Base-by-base conservation (phyloP, 768 basidiomycete genomes). In the Ramaria rubella region DNA sequence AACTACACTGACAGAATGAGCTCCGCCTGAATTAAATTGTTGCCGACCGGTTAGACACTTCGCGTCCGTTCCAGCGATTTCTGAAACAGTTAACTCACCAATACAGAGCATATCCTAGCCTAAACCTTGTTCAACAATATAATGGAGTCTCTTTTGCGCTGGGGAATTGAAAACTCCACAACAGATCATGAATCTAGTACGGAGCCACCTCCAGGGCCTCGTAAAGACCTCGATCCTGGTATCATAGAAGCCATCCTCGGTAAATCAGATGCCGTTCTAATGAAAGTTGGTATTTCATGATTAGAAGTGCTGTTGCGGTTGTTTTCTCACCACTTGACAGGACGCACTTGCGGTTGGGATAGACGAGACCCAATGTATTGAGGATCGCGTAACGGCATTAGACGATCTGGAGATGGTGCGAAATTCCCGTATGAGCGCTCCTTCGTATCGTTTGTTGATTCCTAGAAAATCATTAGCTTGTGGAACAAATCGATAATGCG, bases 401-500 rank as follows among this genome's bases (percentile, higher is more conserved):
- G 93, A 94, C 67, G 77, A 94, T 64, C 70, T 94, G 29, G 93
- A 95, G 72, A 87, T 94, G 90, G 91, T 88, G 51, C 50, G 81
- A 67, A 9, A 6, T 26, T 4, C 12, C 14, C 38, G 29, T 14
- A 17, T 40, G 30, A 49, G 30, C 26, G 51, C 21, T 19, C 8
- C 15, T 21, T 19, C 14, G 21, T 43, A 9, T 24, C 3, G 12
- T 5, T 51, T 31, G 26, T 9, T 19, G 8, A 14, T 8, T 6
- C n/a, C 17, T 43, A 6, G 23, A 14, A n/a, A n/a, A n/a, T n/a
- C n/a, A n/a, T 26, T 61, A 94, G 92, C 74, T 94, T 27, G 77
- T 94, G 55, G 90, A 95, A 68, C 81, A 81, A 38, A 90, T 95
- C 52, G 93, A 95, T 64, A 95, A 95, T 67, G 92, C 93, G 0